Evolutionary conservation across 148 eudicot genomes (phyloP).

Genomic region (Rhododendron kiyosumense): DNA sequence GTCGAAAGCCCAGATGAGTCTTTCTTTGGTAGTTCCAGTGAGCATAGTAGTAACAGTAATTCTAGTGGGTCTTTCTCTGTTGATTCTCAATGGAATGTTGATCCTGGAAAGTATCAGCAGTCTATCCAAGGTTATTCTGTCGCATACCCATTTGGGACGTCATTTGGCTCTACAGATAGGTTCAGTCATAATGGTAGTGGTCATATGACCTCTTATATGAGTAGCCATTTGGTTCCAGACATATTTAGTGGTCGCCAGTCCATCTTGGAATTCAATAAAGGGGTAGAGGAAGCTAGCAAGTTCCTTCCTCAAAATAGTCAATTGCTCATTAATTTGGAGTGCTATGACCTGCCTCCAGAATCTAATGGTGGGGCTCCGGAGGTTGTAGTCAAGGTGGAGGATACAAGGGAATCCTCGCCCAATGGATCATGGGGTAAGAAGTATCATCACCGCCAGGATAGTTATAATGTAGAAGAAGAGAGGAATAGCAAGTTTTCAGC

Average conservation of each 20-base stretch:
- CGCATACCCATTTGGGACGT: slow-evolving; percentile 20
- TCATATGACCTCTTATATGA: slow-evolving; percentile 8
- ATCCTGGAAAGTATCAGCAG: slow-evolving; percentile 29
- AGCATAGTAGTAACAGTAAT: slow-evolving; percentile 29
- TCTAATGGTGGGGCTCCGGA: slow-evolving; percentile 5
- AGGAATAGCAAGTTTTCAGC: slow-evolving; percentile 45
- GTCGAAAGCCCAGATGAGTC: slow-evolving; percentile 42
- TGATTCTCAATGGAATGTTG: slow-evolving; percentile 31
- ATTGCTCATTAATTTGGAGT: slow-evolving; percentile 28
- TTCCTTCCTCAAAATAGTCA: slow-evolving; percentile 33
- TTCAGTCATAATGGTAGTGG: background rate
- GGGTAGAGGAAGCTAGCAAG: slow-evolving; percentile 51
- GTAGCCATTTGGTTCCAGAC: slow-evolving; percentile 17
- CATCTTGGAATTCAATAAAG: slow-evolving; percentile 44
- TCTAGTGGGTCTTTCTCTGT: slow-evolving; percentile 23
- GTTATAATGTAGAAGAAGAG: slow-evolving; percentile 28
- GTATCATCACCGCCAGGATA: slow-evolving; percentile 36
- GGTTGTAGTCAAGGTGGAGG: slow-evolving; percentile 29
- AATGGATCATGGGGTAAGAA: slow-evolving; percentile 44
- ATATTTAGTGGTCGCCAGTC: slow-evolving; percentile 29
- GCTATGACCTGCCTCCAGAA: slow-evolving; percentile 26
- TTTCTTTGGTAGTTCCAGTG: slow-evolving; percentile 33
- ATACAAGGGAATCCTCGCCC: slow-evolving; percentile 17
- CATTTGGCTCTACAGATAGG: slow-evolving; percentile 22
- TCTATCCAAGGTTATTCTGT: slow-evolving; percentile 21